Base-by-base conservation (phyloP, 164 flowering plant species). In the Platanus orientalis region DNA sequence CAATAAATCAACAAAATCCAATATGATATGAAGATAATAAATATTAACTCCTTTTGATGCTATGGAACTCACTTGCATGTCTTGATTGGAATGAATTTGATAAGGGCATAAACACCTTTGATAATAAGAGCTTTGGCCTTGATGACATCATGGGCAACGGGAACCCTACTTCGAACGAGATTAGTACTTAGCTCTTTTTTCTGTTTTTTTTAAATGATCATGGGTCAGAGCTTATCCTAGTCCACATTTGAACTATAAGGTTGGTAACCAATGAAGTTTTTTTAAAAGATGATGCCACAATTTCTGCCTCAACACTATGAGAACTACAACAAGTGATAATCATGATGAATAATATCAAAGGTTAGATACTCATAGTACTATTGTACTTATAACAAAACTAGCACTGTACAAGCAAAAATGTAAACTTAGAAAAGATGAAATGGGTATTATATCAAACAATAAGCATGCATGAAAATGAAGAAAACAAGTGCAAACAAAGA, bases 141-240 rank as follows among this genome's bases (percentile, higher is more conserved):
- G 36, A 91, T 75, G 32, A 89, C 92, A 53, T 86, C 86, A 26
- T 67, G 25, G 0, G 98, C 97, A 57, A 94, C 88, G 24, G 95
- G 95, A 66, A 83, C 56, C 89, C 87, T 84, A 39, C 28, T 52
- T 26, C 32, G 66, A 32, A 91, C 60, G 0, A 97, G 97, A 65
- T n/a, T 87, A 86, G 0, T 80, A 77, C 60, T 79, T 78, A 23
- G 84, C 81, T 62, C 96, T 80, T 7, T 69, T 60, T 61, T 80
- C 61, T 32, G 90, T 87, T 73, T 95, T 79, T 61, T 86, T 74
- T n/a, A n/a, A 12, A 78, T 71, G 52, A 93, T 88, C 96, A 93
- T 83, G 1, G 97, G 96, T 62, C 92, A 75, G 5, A 93, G 79
- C 77, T 81, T 83, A 59, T 69, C 76, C 60, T 81, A 75, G 54